Conservation (phyloP, 192 early-diverging fungal species). For the Rhizophlyctis rosea region DNA sequence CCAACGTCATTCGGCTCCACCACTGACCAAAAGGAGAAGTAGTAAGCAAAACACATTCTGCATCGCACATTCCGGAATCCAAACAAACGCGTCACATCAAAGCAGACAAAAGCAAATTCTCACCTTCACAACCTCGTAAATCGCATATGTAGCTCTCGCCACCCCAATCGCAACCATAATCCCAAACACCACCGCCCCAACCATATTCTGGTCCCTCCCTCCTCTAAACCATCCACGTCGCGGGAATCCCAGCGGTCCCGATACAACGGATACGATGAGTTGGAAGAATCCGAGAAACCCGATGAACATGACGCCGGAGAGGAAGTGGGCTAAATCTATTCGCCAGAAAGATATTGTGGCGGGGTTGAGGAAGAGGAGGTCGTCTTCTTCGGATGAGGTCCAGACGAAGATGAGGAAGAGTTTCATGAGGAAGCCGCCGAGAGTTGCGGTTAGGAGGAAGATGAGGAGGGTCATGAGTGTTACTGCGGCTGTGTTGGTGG, state of each 20-base stretch:
- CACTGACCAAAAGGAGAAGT: too few species aligned
- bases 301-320: constrained; percentile 14
- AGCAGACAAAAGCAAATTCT: too few species aligned
- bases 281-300: constrained; percentile 22
- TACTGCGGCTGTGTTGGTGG: constrained; percentile 5
- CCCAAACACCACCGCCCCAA: neutral
- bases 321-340: constrained; percentile 17
- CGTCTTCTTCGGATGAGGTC: neutral
- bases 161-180: constrained; percentile 20
- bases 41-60: too few species aligned
- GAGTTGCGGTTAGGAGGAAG: neutral
- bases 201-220: neutral
- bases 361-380: constrained; percentile 10
- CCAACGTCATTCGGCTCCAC: constrained; percentile 3
- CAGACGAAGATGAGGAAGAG: constrained; percentile 4
- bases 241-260: constrained; percentile 8
- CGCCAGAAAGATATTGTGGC: neutral
- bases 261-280: constrained; percentile 5
- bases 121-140: constrained; percentile 16
- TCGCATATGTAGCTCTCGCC: constrained; percentile 10
- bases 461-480: constrained; percentile 12
- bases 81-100: too few species aligned
- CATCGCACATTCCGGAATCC: too few species aligned
- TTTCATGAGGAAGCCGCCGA: constrained; percentile 15
- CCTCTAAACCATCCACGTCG: constrained; percentile 3